These are phyloP conservation scores for Moringa oleifera DNA, from an alignment of 345 rosid species.

Conservation along the genomic window DNA sequence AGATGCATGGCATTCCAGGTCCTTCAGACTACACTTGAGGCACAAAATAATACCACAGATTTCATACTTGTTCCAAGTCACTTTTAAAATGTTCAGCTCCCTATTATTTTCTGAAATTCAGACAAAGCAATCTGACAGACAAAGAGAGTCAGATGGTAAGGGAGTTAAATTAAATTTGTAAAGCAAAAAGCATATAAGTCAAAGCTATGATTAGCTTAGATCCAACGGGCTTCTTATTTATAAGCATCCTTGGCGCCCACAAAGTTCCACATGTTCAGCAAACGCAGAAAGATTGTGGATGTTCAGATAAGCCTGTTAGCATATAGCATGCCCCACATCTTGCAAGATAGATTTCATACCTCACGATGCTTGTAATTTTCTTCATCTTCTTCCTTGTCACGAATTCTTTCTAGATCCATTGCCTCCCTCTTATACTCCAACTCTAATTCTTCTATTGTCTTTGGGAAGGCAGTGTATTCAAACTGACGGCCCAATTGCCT, in stretches of 20 bases:
- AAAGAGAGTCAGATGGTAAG: background rate
- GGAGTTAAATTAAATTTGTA: background rate
- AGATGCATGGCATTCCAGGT: too few species aligned
- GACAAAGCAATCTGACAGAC: background rate
- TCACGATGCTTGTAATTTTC: constrained; percentile 93
- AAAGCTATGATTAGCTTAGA: background rate
- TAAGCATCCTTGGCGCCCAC: background rate
- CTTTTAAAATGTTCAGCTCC: too few species aligned
- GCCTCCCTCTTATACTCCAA: constrained; percentile 74
- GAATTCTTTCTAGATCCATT: constrained; percentile 66
- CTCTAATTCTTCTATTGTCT: constrained; percentile 76
- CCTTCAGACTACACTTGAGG: too few species aligned
- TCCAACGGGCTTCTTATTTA: background rate
- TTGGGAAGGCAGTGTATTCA: constrained; percentile 61
- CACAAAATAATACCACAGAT: too few species aligned
- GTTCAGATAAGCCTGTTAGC: constrained; percentile 9
- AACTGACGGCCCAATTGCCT: constrained; percentile 57
- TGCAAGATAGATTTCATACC: constrained; percentile 46
- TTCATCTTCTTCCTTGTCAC: constrained; percentile 88
- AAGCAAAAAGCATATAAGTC: background rate
- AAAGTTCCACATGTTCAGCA: background rate
- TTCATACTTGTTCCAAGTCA: too few species aligned
- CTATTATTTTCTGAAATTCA: too few species aligned
- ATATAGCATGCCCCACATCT: constrained; percentile 1
- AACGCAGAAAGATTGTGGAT: background rate